A percentile compares a stretch with the other conserved stretches of the same genome.
Evolutionary conservation across 73 alveolate species (phyloP).

Genomic region (Paramecium pentaurelia): DNA sequence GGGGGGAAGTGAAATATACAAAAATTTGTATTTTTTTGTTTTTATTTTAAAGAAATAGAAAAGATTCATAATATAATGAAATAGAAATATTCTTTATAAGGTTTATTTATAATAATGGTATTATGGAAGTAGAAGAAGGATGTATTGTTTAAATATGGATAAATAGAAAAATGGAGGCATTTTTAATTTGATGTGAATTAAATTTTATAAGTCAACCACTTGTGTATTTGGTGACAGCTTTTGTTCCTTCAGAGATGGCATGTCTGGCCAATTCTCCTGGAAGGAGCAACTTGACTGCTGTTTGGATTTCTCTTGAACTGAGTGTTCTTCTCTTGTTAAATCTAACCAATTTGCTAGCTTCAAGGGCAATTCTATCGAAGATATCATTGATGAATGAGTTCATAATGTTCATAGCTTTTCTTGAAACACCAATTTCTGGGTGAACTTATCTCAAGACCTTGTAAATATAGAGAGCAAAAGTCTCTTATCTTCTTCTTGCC

Average conservation of each 20-base stretch:
- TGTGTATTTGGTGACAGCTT: conserved; percentile 71
- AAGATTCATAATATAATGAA: too few relatives aligned
- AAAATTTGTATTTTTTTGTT: too few relatives aligned
- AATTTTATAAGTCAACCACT: conserved; percentile 40
- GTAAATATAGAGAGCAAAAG: conserved; percentile 71
- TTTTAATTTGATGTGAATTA: background rate
- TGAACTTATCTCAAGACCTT: conserved; percentile 75
- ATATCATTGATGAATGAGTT: conserved; percentile 71
- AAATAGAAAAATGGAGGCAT: background rate
- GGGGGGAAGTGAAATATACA: too few relatives aligned
- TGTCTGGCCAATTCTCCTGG: conserved; percentile 81
- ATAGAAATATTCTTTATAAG: background rate
- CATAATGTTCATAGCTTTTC: conserved; percentile 75
- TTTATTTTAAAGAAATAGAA: too few relatives aligned
- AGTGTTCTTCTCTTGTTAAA: conserved; percentile 67
- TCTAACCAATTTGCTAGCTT: conserved; percentile 70
- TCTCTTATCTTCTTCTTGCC: conserved; percentile 65
- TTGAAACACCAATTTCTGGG: conserved; percentile 75
- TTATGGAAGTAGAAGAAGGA: background rate
- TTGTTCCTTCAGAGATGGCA: conserved; percentile 77
- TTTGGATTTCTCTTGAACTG: conserved; percentile 73
- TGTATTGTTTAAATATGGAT: background rate
- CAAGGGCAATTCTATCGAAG: conserved; percentile 73
- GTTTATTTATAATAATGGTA: background rate
- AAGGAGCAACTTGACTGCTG: conserved; percentile 72